A percentile compares a stretch with the other conserved stretches of the same genome.
These are phyloP conservation scores for Clitopilus hobsonii DNA, from an alignment of 768 basidiomycete genomes.

Conservation along the genomic window DNA sequence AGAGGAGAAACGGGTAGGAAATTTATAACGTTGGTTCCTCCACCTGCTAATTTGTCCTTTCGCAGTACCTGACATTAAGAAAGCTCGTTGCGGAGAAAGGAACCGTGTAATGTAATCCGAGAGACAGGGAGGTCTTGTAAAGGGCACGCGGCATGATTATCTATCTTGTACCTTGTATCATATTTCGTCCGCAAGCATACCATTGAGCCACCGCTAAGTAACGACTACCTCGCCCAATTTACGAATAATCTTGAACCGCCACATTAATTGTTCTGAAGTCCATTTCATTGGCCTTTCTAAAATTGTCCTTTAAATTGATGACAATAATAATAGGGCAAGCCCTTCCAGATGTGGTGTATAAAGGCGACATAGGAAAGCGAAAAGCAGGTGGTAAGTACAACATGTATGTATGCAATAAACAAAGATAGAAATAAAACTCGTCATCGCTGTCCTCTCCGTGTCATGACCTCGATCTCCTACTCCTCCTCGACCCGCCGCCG, in stretches of 20 bases:
- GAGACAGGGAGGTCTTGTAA: not conserved
- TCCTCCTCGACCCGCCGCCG: conserved; percentile 41
- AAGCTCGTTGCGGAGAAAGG: conserved; percentile 18
- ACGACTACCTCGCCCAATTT: too few species aligned
- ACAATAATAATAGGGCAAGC: too few species aligned
- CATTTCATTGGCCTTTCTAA: too few species aligned
- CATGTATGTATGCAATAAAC: too few species aligned
- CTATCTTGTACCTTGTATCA: not conserved
- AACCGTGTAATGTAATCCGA: too few species aligned
- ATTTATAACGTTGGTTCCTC: not conserved
- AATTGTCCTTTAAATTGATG: too few species aligned
- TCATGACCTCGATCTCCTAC: conserved; percentile 31
- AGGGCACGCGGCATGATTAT: too few species aligned
- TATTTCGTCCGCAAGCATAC: too few species aligned
- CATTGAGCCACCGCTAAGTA: too few species aligned
- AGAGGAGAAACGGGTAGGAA: conserved; percentile 52
- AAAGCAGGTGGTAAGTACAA: not conserved
- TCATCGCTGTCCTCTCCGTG: not conserved
- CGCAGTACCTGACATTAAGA: conserved; percentile 22
- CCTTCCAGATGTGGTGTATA: too few species aligned
- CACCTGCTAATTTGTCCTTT: not conserved
- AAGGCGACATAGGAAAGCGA: not conserved
- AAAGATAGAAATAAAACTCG: not conserved
- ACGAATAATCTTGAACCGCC: too few species aligned
- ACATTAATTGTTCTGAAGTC: too few species aligned